These are phyloP conservation scores for Hansenula lynferdii DNA, from an alignment of 1,139 yeast genomes.

Conservation along the genomic window DNA sequence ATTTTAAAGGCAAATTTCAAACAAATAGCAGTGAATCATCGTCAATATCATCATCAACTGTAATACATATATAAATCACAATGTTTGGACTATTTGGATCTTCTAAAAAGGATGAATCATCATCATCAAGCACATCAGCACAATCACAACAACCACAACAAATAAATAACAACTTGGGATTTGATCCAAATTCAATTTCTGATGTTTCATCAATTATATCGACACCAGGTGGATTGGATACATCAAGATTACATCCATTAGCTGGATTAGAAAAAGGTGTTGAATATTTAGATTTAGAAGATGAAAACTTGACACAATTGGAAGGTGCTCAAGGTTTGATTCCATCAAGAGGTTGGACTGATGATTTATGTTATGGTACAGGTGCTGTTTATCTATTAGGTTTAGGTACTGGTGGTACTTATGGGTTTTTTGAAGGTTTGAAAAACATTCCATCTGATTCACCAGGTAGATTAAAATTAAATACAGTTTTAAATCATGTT, in stretches of 20 bases:
- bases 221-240: conserved; percentile 61
- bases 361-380: conserved; percentile 95
- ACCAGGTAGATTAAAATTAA: conserved; percentile 71
- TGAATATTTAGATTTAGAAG: conserved; percentile 88
- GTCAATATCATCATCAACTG: no score
- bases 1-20: no score
- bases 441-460: conserved; percentile 68
- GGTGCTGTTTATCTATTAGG: conserved; percentile 89
- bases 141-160: conserved; percentile 10
- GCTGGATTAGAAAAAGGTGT: conserved; percentile 90
- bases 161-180: conserved; percentile 41
- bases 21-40: no score
- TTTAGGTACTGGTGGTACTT: conserved; percentile 79
- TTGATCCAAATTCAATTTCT: conserved; percentile 62
- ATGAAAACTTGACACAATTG: conserved; percentile 63
- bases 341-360: conserved; percentile 96
- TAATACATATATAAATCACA: no score
- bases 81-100: conserved; percentile 58
- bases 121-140: conserved; percentile 4
- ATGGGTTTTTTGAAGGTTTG: conserved; percentile 85
- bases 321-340: conserved; percentile 89
- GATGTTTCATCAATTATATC: conserved; percentile 61
- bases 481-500: conserved; percentile 85
- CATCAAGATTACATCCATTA: conserved; percentile 80
- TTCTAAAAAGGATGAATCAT: conserved; percentile 29